phyloP scores from a whole-genome alignment of 306 rosid species.

The Cicer chorassanicum region DNA sequence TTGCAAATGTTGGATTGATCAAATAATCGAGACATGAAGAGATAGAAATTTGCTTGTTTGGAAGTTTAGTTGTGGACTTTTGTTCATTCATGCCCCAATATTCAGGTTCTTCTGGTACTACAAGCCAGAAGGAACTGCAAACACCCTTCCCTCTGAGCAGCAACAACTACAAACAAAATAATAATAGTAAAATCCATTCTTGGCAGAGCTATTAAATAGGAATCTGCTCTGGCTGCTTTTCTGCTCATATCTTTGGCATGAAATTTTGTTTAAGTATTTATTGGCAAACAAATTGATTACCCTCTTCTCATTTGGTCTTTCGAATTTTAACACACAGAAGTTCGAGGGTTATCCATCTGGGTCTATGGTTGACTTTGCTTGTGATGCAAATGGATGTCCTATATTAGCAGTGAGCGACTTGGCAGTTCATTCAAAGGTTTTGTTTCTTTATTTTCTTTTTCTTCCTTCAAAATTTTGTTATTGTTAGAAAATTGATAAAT shows the following conservation, averaged over 20 bases:
- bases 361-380: slow-evolving; percentile 88
- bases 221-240: slow-evolving; percentile 11
- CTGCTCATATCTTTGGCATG: slow-evolving; percentile 27
- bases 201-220: slow-evolving; percentile 29
- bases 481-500: slow-evolving; percentile 20
- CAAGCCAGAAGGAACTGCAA: slow-evolving; percentile 5
- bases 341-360: slow-evolving; percentile 88
- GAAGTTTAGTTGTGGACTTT: slow-evolving; percentile 17
- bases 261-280: slow-evolving; percentile 26
- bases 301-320: slow-evolving; percentile 33
- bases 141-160: slow-evolving; percentile 25
- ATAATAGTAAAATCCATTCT: background rate
- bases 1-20: slow-evolving; percentile 4
- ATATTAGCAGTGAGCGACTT: slow-evolving; percentile 88
- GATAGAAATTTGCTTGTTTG: slow-evolving; percentile 1
- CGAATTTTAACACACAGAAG: slow-evolving; percentile 58
- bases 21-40: background rate
- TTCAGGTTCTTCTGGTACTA: background rate
- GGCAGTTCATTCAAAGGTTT: slow-evolving; percentile 83
- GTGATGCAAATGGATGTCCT: slow-evolving; percentile 83
- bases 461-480: background rate
- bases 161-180: background rate
- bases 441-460: slow-evolving; percentile 9
- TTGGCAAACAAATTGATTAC: slow-evolving; percentile 21
- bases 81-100: slow-evolving; percentile 11